Evolutionary conservation across 345 rosid genomes (phyloP), one percentile per base, ranked within the genome.

Genomic region (Salix arbutifolia): DNA sequence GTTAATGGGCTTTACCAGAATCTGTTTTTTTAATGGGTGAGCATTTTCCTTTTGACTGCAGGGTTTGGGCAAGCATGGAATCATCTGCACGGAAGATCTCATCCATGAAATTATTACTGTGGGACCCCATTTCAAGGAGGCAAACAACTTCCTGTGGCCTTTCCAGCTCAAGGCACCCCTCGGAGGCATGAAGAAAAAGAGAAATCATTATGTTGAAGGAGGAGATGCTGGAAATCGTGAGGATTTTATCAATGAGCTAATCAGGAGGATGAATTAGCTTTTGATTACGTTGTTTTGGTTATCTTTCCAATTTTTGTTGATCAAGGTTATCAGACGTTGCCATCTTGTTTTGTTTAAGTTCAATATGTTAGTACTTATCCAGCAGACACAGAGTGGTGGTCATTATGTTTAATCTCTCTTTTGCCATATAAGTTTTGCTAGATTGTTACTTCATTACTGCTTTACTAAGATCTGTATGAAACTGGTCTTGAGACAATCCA

Each of bases 201-300:
- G 97, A 75, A 92, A 91, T 78, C 97, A 92, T 71, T 92, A 91
- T 30, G 96, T 91, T 7, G 95, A 92, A 78, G 98, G 98, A 1
- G 98, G 97, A 16, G 98, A 94, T 81, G 97, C 97, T 1, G 97
- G 97, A 69, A 93, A 93, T 81, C 78, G 97, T 4, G 97, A 94
- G 76, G 82, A 91, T 77, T 91, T 84, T 80, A 88, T 94, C 84
- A 94, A 92, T 12, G 95, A 91, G 85, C 92, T 91, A 73, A 87
- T 79, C 83, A 86, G 94, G 85, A 90, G 98, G 73, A 92, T 92
- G 98, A 94, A 92, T 76, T 94, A 89, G 79, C 77, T 33, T n/a
- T 10, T 71, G 16, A 38, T 70, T 23, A 17, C 4, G 2, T 70
- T 68, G 62, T 46, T 68, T 30, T 8, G 33, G 9, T 23, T 23